phyloP scores from a whole-genome alignment of 2,329 filamentous ascomycete genomes.

The Capronia coronata region DNA sequence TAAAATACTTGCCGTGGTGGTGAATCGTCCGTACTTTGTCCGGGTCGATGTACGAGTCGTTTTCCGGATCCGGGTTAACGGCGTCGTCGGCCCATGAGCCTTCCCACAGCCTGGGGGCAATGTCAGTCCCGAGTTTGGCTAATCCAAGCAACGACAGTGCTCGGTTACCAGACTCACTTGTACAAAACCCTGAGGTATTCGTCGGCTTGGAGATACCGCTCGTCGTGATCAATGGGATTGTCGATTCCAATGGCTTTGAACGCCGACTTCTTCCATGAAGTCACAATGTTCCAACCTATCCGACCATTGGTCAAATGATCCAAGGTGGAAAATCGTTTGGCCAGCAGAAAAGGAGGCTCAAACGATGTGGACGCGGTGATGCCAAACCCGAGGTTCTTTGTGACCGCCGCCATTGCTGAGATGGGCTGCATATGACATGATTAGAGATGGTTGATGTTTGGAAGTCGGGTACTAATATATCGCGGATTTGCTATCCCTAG shows the following conservation, averaged over 20 bases:
- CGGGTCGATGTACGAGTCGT: slow-evolving; percentile 54
- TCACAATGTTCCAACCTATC: slow-evolving; percentile 63
- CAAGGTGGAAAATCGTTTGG: slow-evolving; percentile 56
- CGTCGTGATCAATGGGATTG: slow-evolving; percentile 53
- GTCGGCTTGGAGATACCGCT: slow-evolving; percentile 55
- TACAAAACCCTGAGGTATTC: slow-evolving; percentile 58
- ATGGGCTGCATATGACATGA: slow-evolving; percentile 43
- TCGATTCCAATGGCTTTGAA: slow-evolving; percentile 58
- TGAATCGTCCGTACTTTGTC: slow-evolving; percentile 55
- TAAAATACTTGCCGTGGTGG: slow-evolving; percentile 51
- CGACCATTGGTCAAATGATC: slow-evolving; percentile 57
- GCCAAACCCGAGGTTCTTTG: slow-evolving; percentile 56
- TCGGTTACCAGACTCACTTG: slow-evolving; percentile 41
- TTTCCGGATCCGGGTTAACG: slow-evolving; percentile 47
- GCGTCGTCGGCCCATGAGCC: slow-evolving; percentile 55
- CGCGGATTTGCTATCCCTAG: too few relatives aligned
- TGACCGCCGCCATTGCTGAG: slow-evolving; percentile 60
- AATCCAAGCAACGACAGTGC: too few relatives aligned
- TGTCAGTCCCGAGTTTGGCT: too few relatives aligned
- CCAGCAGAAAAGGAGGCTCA: slow-evolving; percentile 56
- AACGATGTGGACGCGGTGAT: slow-evolving; percentile 60
- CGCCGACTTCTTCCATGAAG: slow-evolving; percentile 56
- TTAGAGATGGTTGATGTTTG: background rate
- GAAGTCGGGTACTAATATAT: too few relatives aligned
- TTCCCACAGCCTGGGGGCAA: slow-evolving; percentile 51